phyloP scores from a whole-genome alignment of 169 alveolate genomes.

The Perkinsus olseni region DNA sequence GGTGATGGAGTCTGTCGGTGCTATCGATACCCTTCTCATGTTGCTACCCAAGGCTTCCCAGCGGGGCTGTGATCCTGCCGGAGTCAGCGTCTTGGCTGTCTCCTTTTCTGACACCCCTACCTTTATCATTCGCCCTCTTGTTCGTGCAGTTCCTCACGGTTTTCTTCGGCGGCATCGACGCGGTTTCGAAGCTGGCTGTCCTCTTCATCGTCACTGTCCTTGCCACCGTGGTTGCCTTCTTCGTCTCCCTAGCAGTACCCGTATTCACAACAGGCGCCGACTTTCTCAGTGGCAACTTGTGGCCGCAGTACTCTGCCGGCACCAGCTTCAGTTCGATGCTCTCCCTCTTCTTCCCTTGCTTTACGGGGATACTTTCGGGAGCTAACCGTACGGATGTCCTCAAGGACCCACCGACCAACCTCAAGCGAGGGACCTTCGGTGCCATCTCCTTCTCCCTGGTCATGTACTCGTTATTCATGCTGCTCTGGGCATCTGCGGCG shows the following conservation, averaged over 20 bases:
- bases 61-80: neutral
- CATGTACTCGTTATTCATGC: slow-evolving; percentile 28
- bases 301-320: slow-evolving; percentile 23
- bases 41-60: neutral
- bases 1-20: slow-evolving; percentile 27
- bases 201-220: slow-evolving; percentile 26
- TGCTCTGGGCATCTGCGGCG: slow-evolving; percentile 38
- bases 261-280: neutral
- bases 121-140: neutral
- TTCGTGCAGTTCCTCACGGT: slow-evolving; percentile 11
- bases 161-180: slow-evolving; percentile 20
- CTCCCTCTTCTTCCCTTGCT: slow-evolving; percentile 36
- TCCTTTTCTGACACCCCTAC: neutral
- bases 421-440: slow-evolving; percentile 32
- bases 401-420: slow-evolving; percentile 24
- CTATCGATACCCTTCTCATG: neutral
- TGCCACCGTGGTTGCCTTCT: slow-evolving; percentile 21
- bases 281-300: slow-evolving; percentile 13
- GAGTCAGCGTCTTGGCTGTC: neutral
- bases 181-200: slow-evolving; percentile 22
- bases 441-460: slow-evolving; percentile 26
- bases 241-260: neutral
- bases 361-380: slow-evolving; percentile 32
- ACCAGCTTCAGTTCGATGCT: slow-evolving; percentile 20
- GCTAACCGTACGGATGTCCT: slow-evolving; percentile 34